phyloP scores from a whole-genome alignment of 441 rosid species.

The Hypseocharis bilobata region DNA sequence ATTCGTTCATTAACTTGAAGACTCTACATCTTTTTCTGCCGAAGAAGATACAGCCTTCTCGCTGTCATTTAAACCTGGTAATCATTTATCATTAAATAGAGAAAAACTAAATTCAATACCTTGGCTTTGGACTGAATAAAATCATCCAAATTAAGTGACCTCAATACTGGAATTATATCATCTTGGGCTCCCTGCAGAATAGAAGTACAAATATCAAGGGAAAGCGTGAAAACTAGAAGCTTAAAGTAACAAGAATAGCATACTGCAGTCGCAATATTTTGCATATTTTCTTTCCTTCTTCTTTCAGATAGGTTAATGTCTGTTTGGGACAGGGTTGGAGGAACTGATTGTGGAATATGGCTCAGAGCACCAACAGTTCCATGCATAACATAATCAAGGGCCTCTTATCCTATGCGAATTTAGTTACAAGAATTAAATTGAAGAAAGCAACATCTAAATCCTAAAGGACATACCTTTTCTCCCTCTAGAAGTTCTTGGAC shows the following conservation, averaged over 20 bases:
- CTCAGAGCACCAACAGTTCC: no score
- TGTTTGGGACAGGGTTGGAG: no score
- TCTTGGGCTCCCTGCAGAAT: slow-evolving; percentile 32
- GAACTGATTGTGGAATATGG: no score
- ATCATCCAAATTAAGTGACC: slow-evolving; percentile 64
- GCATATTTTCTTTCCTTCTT: no score
- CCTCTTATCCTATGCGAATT: background rate
- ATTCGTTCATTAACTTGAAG: background rate
- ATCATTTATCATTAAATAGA: background rate
- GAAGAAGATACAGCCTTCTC: no score
- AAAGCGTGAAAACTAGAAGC: background rate
- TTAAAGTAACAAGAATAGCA: background rate
- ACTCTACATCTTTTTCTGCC: background rate
- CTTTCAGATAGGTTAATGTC: no score
- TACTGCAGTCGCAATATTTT: background rate
- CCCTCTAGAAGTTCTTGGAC: slow-evolving; percentile 78
- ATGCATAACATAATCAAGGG: background rate
- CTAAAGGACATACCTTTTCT: slow-evolving; percentile 34
- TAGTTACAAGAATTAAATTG: background rate
- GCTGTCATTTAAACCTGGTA: background rate
- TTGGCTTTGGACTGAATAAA: slow-evolving; percentile 65
- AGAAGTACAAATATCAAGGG: background rate
- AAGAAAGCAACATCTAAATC: slow-evolving; percentile 6
- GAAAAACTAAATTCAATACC: slow-evolving; percentile 33
- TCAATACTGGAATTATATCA: slow-evolving; percentile 32